These are phyloP conservation scores for Phaeosphaeriaceae sp. DNA, from an alignment of 2,329 filamentous ascomycete genomes.

Conservation along the genomic window DNA sequence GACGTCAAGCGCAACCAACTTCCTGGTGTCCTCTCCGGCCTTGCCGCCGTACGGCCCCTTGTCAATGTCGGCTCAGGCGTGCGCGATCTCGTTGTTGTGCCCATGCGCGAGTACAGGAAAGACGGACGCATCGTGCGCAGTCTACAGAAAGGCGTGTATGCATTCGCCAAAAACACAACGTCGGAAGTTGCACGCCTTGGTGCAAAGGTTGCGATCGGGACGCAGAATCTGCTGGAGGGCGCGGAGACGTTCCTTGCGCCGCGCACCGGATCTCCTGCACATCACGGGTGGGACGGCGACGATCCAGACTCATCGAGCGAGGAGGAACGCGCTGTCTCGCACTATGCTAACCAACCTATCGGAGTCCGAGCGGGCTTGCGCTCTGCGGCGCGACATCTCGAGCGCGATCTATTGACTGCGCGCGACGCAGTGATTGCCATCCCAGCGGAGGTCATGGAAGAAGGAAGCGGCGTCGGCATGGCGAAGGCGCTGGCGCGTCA, in stretches of 20 bases:
- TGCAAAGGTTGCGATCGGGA: slow-evolving; percentile 92
- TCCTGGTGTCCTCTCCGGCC: slow-evolving; percentile 83
- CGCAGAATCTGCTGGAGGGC: slow-evolving; percentile 88
- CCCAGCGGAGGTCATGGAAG: slow-evolving; percentile 89
- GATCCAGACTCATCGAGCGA: slow-evolving; percentile 71
- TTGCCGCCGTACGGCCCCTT: slow-evolving; percentile 87
- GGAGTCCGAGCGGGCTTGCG: slow-evolving; percentile 86
- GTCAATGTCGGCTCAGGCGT: slow-evolving; percentile 92
- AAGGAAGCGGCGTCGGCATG: slow-evolving; percentile 78
- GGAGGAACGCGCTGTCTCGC: slow-evolving; percentile 79
- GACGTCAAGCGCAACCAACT: slow-evolving; percentile 91
- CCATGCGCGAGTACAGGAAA: slow-evolving; percentile 90
- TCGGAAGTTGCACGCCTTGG: slow-evolving; percentile 94
- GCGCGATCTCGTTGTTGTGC: slow-evolving; percentile 84
- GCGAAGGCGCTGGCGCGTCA: slow-evolving; percentile 79
- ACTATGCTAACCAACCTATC: slow-evolving; percentile 93
- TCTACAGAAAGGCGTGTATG: slow-evolving; percentile 86
- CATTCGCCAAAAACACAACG: slow-evolving; percentile 92
- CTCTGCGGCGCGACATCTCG: slow-evolving; percentile 81
- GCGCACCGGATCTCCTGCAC: slow-evolving; percentile 27
- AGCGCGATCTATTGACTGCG: slow-evolving; percentile 85
- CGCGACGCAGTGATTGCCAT: slow-evolving; percentile 94
- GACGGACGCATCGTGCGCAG: slow-evolving; percentile 92
- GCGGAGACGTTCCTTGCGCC: slow-evolving; percentile 78
- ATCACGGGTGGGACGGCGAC: slow-evolving; percentile 55